Conservation (phyloP, 2,329 filamentous ascomycete species). For the Calonectria leucothoes region DNA sequence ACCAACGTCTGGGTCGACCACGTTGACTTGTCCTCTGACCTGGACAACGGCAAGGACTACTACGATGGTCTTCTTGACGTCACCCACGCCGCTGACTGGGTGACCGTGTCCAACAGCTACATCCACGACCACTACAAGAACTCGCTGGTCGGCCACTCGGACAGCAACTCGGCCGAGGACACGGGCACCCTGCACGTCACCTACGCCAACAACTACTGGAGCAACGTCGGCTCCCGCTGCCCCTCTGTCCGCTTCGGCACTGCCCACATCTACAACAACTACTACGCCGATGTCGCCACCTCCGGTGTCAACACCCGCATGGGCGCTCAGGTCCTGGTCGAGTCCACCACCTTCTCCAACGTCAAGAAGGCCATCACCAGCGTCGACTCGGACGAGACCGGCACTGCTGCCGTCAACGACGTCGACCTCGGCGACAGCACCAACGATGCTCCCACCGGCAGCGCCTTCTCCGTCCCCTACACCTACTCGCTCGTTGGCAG, state of each 20-base stretch:
- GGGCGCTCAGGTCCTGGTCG: slow-evolving; percentile 66
- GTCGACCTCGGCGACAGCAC: slow-evolving; percentile 54
- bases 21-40: slow-evolving; percentile 71
- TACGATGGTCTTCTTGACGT: slow-evolving; percentile 75
- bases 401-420: slow-evolving; percentile 55
- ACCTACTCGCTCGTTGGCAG: slow-evolving; percentile 58
- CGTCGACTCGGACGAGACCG: slow-evolving; percentile 53
- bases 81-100: slow-evolving; percentile 71
- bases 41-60: slow-evolving; percentile 73
- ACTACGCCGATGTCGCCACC: slow-evolving; percentile 53
- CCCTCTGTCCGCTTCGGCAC: slow-evolving; percentile 76
- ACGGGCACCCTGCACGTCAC: slow-evolving; percentile 72
- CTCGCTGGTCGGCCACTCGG: slow-evolving; percentile 70
- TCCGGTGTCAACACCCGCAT: slow-evolving; percentile 67
- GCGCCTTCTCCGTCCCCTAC: slow-evolving; percentile 66
- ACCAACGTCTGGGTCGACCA: slow-evolving; percentile 77
- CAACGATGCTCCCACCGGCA: slow-evolving; percentile 54
- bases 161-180: slow-evolving; percentile 68
- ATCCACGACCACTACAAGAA: slow-evolving; percentile 63
- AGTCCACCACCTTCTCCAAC: slow-evolving; percentile 64
- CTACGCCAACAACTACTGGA: slow-evolving; percentile 74
- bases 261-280: slow-evolving; percentile 69
- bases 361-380: slow-evolving; percentile 51
- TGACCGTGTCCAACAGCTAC: slow-evolving; percentile 58
- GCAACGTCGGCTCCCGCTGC: slow-evolving; percentile 71